Percentiles rank a stretch among this genome's conserved stretches.
Conservation (phyloP, 192 early-diverging fungal genomes). For the Kappamyces sp. region DNA sequence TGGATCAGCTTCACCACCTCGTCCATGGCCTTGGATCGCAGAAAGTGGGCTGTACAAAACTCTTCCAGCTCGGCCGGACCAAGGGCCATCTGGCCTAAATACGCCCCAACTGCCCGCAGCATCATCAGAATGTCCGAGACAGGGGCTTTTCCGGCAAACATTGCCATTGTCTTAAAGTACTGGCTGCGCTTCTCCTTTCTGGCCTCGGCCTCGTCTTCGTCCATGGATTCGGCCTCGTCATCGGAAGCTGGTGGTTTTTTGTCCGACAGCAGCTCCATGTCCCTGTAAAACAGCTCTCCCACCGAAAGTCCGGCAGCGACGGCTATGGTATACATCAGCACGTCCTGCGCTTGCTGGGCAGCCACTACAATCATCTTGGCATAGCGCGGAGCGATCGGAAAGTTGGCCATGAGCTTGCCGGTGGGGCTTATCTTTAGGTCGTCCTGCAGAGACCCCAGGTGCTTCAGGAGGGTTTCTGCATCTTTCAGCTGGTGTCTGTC, state of each 20-base stretch:
- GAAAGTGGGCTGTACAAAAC: slow-evolving; percentile 77
- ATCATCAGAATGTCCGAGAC: slow-evolving; percentile 82
- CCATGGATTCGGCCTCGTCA: slow-evolving; percentile 42
- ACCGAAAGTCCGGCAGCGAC: slow-evolving; percentile 89
- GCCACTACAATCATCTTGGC: slow-evolving; percentile 85
- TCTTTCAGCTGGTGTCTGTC: slow-evolving; percentile 59
- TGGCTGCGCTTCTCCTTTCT: slow-evolving; percentile 61
- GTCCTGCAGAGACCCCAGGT: slow-evolving; percentile 63
- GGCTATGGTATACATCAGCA: slow-evolving; percentile 79
- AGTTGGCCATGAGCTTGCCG: slow-evolving; percentile 81
- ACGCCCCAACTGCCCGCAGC: slow-evolving; percentile 84
- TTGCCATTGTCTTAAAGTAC: slow-evolving; percentile 58
- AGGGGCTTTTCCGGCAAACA: slow-evolving; percentile 69
- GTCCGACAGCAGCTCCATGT: slow-evolving; percentile 39
- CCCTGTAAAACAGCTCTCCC: slow-evolving; percentile 82
- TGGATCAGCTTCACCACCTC: slow-evolving; percentile 43
- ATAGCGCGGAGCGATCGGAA: slow-evolving; percentile 89
- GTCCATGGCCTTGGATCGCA: slow-evolving; percentile 70
- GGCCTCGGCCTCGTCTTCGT: slow-evolving; percentile 51
- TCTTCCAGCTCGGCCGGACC: slow-evolving; percentile 36
- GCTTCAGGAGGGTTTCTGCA: slow-evolving; percentile 60
- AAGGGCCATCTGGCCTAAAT: slow-evolving; percentile 27
- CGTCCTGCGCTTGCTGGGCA: slow-evolving; percentile 71
- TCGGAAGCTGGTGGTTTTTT: slow-evolving; percentile 32
- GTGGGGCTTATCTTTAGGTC: slow-evolving; percentile 70